Evolutionary conservation across 441 rosid genomes (phyloP).

Genomic region (Kokia cookei): DNA sequence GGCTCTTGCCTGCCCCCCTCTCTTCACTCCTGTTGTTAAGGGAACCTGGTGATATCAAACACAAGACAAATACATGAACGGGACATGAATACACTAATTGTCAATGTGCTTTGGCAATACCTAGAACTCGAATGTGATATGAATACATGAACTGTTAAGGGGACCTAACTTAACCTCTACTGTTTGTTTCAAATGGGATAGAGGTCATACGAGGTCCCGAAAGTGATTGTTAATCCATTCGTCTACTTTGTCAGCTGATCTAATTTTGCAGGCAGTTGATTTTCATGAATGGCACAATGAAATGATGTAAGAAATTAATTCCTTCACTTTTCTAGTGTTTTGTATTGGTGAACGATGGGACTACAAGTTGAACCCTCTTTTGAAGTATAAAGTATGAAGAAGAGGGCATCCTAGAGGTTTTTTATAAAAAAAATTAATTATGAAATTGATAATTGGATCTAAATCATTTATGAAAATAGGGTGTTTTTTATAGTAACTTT

Average conservation of each 20-base stretch:
- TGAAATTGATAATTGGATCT: too few relatives aligned
- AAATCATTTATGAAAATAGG: too few relatives aligned
- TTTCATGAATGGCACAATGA: slow-evolving; percentile 22
- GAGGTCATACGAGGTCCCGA: slow-evolving; percentile 38
- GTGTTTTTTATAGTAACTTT: too few relatives aligned
- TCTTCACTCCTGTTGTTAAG: background rate
- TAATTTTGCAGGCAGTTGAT: slow-evolving; percentile 19
- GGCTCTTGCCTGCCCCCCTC: too few relatives aligned
- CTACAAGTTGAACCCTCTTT: slow-evolving; percentile 34
- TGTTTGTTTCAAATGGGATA: slow-evolving; percentile 17
- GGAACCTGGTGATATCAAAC: background rate
- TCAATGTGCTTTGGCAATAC: too few relatives aligned
- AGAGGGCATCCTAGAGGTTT: too few relatives aligned
- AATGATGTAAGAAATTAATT: background rate
- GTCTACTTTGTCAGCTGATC: slow-evolving; percentile 28
- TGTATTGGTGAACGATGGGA: slow-evolving; percentile 6
- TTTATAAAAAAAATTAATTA: too few relatives aligned
- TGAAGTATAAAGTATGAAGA: background rate
- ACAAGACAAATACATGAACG: background rate
- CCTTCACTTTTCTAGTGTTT: background rate
- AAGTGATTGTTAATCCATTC: slow-evolving; percentile 20
- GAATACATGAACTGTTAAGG: background rate
- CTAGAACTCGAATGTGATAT: background rate
- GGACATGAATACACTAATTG: background rate
- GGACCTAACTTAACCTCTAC: slow-evolving; percentile 38